phyloP scores from a whole-genome alignment of 2,329 filamentous ascomycete genomes.

The Ilyonectria robusta region DNA sequence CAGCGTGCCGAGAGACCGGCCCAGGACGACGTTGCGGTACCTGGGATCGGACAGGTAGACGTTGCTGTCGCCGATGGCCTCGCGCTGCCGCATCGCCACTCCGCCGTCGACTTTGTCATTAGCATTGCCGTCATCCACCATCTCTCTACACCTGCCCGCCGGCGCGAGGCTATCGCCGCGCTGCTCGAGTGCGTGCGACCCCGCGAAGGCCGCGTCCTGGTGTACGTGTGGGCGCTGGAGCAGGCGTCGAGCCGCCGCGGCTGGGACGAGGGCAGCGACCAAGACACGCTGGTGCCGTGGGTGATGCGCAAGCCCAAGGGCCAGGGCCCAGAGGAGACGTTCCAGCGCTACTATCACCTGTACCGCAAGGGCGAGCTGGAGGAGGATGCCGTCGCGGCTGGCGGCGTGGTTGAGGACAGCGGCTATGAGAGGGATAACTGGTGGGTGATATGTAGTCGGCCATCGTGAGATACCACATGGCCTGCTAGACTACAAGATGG shows the following conservation, averaged over 20 bases:
- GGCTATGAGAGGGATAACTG: slow-evolving; percentile 99
- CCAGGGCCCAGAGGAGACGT: slow-evolving; percentile 67
- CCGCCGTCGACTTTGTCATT: slow-evolving; percentile 83
- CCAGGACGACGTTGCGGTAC: slow-evolving; percentile 27
- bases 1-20: slow-evolving; percentile 33
- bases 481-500: slow-evolving; percentile 9
- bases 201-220: slow-evolving; percentile 77
- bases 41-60: slow-evolving; percentile 65
- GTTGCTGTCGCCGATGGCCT: slow-evolving; percentile 87
- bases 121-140: slow-evolving; percentile 97
- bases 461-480: slow-evolving; percentile 35
- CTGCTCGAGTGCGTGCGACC: slow-evolving; percentile 77
- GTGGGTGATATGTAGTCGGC: slow-evolving; percentile 80
- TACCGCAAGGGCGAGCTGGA: slow-evolving; percentile 91
- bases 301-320: slow-evolving; percentile 69
- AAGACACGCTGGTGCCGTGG: slow-evolving; percentile 98
- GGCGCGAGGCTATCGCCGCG: slow-evolving; percentile 78
- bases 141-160: slow-evolving; percentile 81
- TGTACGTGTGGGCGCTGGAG: slow-evolving; percentile 97
- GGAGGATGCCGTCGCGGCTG: slow-evolving; percentile 79
- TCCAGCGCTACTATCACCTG: slow-evolving; percentile 94
- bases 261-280: slow-evolving; percentile 86
- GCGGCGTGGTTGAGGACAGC: slow-evolving; percentile 80
- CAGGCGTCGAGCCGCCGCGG: slow-evolving; percentile 88
- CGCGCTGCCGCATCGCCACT: slow-evolving; percentile 80